A percentile compares a stretch with the other conserved stretches of the same genome.
phyloP scores from a whole-genome alignment of 2,329 filamentous ascomycete genomes.

The Ophiostoma quercus region DNA sequence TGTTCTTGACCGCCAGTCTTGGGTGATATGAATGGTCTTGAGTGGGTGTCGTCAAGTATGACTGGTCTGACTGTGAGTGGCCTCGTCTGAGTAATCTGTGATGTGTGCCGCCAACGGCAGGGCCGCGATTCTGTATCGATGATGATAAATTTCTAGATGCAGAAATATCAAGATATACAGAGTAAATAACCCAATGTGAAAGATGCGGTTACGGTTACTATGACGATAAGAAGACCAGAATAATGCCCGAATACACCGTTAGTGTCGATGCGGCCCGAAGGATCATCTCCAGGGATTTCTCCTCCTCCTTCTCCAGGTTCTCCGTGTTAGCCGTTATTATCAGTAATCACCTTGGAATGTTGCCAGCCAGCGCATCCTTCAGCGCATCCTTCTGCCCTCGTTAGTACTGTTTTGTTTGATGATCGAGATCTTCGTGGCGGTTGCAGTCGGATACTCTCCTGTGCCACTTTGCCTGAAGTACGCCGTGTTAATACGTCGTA shows the following conservation, averaged over 20 bases:
- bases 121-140: background rate
- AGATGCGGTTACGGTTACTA: background rate
- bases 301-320: background rate
- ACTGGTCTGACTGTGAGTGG: background rate
- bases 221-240: background rate
- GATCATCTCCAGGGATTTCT: background rate
- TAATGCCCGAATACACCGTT: background rate
- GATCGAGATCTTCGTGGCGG: background rate
- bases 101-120: background rate
- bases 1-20: slow-evolving; percentile 7
- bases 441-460: background rate
- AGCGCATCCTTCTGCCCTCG: background rate
- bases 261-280: slow-evolving; percentile 4
- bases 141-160: background rate
- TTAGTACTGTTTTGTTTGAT: background rate
- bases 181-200: background rate
- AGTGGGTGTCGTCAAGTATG: background rate
- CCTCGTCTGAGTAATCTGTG: background rate
- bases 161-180: background rate
- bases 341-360: background rate
- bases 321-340: background rate
- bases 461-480: background rate
- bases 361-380: background rate
- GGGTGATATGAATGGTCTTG: background rate
- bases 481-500: background rate